Percentiles rank a stretch among this genome's conserved stretches.
phyloP scores from a whole-genome alignment of 768 basidiomycete genomes.

The Phallus indusiatus region DNA sequence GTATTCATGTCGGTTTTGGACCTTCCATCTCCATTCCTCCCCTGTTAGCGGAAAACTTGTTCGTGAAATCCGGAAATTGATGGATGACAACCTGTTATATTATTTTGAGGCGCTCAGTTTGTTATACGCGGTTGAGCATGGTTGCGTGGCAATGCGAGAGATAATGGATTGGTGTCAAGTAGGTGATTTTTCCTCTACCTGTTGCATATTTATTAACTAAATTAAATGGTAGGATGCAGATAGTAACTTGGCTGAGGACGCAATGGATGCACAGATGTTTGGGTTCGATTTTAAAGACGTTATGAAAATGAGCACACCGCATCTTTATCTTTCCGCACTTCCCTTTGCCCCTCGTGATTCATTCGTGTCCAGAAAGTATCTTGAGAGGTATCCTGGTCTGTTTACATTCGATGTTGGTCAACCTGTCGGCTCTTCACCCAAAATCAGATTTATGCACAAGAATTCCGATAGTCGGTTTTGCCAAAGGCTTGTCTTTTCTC shows the following conservation, averaged over 20 bases:
- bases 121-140: conserved; percentile 13
- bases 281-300: conserved; percentile 21
- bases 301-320: conserved; percentile 26
- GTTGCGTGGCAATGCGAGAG: conserved; percentile 11
- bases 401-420: conserved; percentile 11
- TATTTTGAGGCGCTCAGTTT: conserved; percentile 33
- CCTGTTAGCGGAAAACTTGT: conserved; percentile 10
- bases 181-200: conserved; percentile 2
- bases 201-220: neutral
- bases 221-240: neutral
- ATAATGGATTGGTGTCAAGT: neutral
- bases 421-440: neutral
- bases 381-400: conserved; percentile 11
- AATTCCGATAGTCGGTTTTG: neutral
- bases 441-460: conserved; percentile 10
- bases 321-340: conserved; percentile 34
- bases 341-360: conserved; percentile 24
- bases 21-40: conserved; percentile 16
- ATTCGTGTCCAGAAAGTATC: conserved; percentile 12
- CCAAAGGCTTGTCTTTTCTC: conserved; percentile 10
- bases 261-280: conserved; percentile 21
- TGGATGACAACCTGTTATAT: conserved; percentile 21
- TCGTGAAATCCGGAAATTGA: conserved; percentile 13
- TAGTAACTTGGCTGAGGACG: conserved; percentile 3
- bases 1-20: conserved; percentile 30